These are phyloP conservation scores for Poa annua DNA, from an alignment of 176 grass and related monocot genomes.

Conservation along the genomic window DNA sequence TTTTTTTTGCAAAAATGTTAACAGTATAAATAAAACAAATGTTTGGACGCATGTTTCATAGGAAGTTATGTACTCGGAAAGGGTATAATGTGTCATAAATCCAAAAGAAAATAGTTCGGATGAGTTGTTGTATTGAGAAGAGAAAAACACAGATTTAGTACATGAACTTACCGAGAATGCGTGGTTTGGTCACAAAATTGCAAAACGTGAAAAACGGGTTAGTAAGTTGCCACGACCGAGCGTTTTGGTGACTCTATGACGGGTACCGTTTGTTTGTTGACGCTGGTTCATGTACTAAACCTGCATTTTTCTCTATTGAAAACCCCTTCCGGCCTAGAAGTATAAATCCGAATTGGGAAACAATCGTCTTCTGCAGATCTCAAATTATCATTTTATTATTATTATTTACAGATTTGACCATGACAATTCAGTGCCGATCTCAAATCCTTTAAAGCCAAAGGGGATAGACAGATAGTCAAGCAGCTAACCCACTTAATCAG, in stretches of 20 bases:
- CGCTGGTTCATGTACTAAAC: too few relatives aligned
- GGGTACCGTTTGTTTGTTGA: too few relatives aligned
- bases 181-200: too few relatives aligned
- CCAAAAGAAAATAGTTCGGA: too few relatives aligned
- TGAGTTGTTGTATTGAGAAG: too few relatives aligned
- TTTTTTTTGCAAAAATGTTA: not conserved
- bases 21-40: not conserved
- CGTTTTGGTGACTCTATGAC: too few relatives aligned
- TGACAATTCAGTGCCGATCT: not conserved
- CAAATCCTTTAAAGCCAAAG: not conserved
- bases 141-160: too few relatives aligned
- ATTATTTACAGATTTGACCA: not conserved
- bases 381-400: not conserved
- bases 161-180: too few relatives aligned
- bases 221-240: too few relatives aligned
- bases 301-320: too few relatives aligned
- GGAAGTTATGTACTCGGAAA: not conserved
- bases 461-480: constrained; percentile 6
- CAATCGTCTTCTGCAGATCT: not conserved
- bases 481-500: not conserved
- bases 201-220: too few relatives aligned
- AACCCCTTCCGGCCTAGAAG: too few relatives aligned
- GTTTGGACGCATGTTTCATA: not conserved
- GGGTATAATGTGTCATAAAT: not conserved
- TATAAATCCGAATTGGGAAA: not conserved